A percentile compares a stretch with the other conserved stretches of the same genome.
Evolutionary conservation across 2,329 filamentous ascomycete genomes (phyloP).

Genomic region (Aspergillus tanneri): DNA sequence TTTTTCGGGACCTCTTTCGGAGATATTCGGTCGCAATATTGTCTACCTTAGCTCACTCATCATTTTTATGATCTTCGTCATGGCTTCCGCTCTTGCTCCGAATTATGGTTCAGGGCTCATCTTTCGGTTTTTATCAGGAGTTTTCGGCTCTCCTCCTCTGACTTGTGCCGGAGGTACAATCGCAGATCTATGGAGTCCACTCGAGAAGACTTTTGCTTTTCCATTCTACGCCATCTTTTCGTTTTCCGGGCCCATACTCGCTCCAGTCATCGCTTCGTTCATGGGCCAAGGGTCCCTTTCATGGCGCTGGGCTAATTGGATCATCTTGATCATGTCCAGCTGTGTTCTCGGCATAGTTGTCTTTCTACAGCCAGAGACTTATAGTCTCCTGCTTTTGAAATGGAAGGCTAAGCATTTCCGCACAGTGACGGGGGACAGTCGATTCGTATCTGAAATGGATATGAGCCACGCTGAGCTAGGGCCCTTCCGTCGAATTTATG

Average conservation of each 20-base stretch:
- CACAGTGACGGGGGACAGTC: conserved; percentile 42
- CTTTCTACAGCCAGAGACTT: conserved; percentile 53
- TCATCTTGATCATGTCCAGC: conserved; percentile 41
- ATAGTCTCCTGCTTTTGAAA: conserved; percentile 45
- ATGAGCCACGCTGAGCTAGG: conserved; percentile 36
- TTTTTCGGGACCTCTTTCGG: conserved; percentile 52
- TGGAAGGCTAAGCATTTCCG: conserved; percentile 48
- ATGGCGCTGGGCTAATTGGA: conserved; percentile 49
- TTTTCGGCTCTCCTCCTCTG: conserved; percentile 48
- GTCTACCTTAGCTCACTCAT: conserved; percentile 50
- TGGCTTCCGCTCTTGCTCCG: conserved; percentile 49
- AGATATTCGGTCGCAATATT: conserved; percentile 50
- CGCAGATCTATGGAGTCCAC: conserved; percentile 48
- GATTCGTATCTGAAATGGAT: conserved; percentile 51
- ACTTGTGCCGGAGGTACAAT: conserved; percentile 50
- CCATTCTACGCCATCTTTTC: conserved; percentile 52
- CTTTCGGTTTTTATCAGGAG: conserved; percentile 52
- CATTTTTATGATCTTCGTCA: conserved; percentile 51
- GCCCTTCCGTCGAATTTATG: conserved; percentile 42
- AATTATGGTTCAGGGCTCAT: conserved; percentile 52
- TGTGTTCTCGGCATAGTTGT: conserved; percentile 38
- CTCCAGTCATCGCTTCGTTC: conserved; percentile 22
- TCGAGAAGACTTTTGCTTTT: conserved; percentile 52
- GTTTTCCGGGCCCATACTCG: conserved; percentile 34
- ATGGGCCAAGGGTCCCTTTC: conserved; percentile 23